Conservation (phyloP, 148 eudicot genomes). For the Dianthus caryophyllus region DNA sequence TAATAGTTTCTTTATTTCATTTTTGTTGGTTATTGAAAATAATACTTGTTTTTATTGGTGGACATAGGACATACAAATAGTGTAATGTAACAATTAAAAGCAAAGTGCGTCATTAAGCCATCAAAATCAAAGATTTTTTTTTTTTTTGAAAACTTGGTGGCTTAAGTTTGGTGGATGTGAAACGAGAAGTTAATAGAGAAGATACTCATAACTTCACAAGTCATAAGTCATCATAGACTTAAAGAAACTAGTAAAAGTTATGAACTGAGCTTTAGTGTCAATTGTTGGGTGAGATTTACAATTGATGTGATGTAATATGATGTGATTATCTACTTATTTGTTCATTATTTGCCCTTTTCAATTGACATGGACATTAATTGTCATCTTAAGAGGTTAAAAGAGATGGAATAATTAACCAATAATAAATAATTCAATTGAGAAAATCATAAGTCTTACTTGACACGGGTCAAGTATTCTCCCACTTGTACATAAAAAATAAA, state of each 20-base stretch:
- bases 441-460: too few relatives aligned
- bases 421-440: too few relatives aligned
- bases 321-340: not conserved
- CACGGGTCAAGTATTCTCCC: too few relatives aligned
- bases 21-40: too few relatives aligned
- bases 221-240: not conserved
- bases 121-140: not conserved
- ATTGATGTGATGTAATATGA: too few relatives aligned
- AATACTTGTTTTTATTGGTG: too few relatives aligned
- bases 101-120: conserved; percentile 3
- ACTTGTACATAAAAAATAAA: too few relatives aligned
- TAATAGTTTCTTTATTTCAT: too few relatives aligned
- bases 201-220: too few relatives aligned
- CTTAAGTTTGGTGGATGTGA: conserved; percentile 8
- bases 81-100: not conserved
- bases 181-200: not conserved
- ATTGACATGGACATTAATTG: not conserved
- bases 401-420: too few relatives aligned
- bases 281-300: conserved; percentile 13
- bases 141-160: not conserved
- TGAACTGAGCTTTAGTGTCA: not conserved
- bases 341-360: not conserved
- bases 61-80: too few relatives aligned
- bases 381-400: too few relatives aligned
- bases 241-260: not conserved